These are phyloP conservation scores for Fibroporia radiculosa DNA, from an alignment of 768 basidiomycete species.

Conservation along the genomic window DNA sequence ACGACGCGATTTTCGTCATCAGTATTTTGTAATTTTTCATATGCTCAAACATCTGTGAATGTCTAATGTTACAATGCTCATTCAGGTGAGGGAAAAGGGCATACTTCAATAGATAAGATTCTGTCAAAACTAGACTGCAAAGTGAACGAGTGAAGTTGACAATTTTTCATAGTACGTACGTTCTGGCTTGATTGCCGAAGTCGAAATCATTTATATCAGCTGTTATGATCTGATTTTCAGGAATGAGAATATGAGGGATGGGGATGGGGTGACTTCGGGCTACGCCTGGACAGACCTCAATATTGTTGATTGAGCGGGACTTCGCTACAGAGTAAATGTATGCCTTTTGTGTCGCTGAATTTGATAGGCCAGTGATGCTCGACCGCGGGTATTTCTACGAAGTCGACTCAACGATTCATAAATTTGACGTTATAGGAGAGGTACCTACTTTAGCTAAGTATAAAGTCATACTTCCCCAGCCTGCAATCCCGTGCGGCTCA, in stretches of 20 bases:
- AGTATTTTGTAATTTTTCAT: slow-evolving; percentile 68
- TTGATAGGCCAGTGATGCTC: slow-evolving; percentile 54
- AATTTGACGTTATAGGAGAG: not conserved
- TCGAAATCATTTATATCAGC: slow-evolving; percentile 60
- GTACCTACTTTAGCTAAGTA: slow-evolving; percentile 50
- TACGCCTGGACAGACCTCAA: slow-evolving; percentile 42
- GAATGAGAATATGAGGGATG: not conserved
- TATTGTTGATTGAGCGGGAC: slow-evolving; percentile 41
- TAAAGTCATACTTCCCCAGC: slow-evolving; percentile 67
- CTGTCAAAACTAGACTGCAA: slow-evolving; percentile 48
- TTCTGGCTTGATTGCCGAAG: no score
- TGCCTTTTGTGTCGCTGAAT: slow-evolving; percentile 60
- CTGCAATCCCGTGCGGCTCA: slow-evolving; percentile 18
- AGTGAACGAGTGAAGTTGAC: not conserved
- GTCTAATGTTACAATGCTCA: not conserved
- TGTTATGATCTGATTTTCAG: slow-evolving; percentile 45
- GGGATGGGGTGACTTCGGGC: not conserved
- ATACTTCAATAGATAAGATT: slow-evolving; percentile 61
- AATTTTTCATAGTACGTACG: no score
- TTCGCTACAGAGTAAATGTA: slow-evolving; percentile 49
- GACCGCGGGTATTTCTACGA: slow-evolving; percentile 62
- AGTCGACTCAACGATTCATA: not conserved
- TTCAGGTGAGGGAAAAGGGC: not conserved
- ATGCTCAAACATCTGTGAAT: slow-evolving; percentile 60
- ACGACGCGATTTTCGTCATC: slow-evolving; percentile 52